phyloP scores from a whole-genome alignment of 2,329 filamentous ascomycete genomes.

The Dactylellina leptospora region DNA sequence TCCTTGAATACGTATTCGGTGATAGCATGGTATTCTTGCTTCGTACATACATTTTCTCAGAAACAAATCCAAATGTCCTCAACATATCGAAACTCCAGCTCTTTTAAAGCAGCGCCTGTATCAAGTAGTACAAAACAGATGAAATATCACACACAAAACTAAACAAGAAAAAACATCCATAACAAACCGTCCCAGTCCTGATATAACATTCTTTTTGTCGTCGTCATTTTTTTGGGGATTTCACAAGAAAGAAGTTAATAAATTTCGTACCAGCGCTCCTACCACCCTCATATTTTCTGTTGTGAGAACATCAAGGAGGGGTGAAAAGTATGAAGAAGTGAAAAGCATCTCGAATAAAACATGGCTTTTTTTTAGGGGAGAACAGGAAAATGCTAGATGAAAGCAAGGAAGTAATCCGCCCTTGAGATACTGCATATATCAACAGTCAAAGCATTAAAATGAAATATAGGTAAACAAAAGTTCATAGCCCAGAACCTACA shows the following conservation, averaged over 20 bases:
- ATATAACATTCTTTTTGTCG: no score
- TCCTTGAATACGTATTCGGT: neutral
- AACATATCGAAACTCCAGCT: no score
- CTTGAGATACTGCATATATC: neutral
- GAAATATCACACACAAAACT: no score
- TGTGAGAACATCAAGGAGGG: neutral
- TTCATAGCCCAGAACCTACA: neutral
- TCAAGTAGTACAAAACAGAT: no score
- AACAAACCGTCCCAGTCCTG: no score
- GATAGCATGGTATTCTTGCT: no score
- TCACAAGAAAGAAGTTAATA: neutral
- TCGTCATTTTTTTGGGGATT: no score
- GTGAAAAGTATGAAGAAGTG: neutral
- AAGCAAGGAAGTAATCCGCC: neutral
- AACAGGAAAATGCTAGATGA: neutral
- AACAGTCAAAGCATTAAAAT: constrained; percentile 12
- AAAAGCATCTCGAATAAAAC: neutral
- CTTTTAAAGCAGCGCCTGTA: no score
- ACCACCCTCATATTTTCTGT: no score
- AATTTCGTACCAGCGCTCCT: constrained; percentile 5
- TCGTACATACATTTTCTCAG: neutral
- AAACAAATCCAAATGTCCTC: no score
- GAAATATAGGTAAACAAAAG: constrained; percentile 3
- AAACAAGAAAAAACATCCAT: no score
- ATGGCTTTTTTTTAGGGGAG: neutral